Conservation (phyloP, 257 asterid species). For the Nicotiana attenuata region DNA sequence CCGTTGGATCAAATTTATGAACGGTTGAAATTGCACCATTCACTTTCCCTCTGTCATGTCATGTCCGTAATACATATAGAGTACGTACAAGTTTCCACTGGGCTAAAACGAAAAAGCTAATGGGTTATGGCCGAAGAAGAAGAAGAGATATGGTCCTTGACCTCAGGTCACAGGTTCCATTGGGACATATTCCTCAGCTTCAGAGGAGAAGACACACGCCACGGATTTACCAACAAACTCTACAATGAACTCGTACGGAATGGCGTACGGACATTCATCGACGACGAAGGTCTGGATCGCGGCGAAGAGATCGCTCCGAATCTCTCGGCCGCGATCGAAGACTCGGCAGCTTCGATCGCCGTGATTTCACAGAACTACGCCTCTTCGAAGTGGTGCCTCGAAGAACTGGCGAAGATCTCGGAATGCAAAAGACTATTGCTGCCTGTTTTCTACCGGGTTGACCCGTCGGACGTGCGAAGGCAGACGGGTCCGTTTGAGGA, state of each 20-base stretch:
- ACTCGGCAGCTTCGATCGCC: conserved; percentile 27
- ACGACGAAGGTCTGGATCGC: conserved; percentile 15
- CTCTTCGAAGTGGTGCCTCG: conserved; percentile 28
- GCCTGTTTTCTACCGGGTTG: conserved; percentile 25
- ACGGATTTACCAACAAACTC: conserved; percentile 18
- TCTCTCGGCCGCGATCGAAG: conserved; percentile 14
- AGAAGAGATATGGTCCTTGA: neutral
- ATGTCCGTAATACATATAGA: neutral
- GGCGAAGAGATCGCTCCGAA: conserved; percentile 22
- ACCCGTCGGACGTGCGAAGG: conserved; percentile 26
- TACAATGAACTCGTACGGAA: conserved; percentile 17
- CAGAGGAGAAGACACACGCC: conserved; percentile 28
- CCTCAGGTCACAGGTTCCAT: conserved; percentile 11
- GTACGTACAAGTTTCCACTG: neutral
- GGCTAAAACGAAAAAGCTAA: neutral
- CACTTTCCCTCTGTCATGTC: neutral
- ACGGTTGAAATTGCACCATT: neutral
- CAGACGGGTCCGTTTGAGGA: conserved; percentile 22
- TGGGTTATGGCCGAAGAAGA: neutral
- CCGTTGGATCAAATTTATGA: neutral
- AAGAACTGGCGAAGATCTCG: conserved; percentile 20
- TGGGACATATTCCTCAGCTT: conserved; percentile 35
- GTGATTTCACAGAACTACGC: conserved; percentile 28
- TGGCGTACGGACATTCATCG: conserved; percentile 25
- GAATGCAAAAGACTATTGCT: conserved; percentile 14